Base-by-base conservation (phyloP, 2,329 filamentous ascomycete genomes). In the Orbilia brochopaga region DNA sequence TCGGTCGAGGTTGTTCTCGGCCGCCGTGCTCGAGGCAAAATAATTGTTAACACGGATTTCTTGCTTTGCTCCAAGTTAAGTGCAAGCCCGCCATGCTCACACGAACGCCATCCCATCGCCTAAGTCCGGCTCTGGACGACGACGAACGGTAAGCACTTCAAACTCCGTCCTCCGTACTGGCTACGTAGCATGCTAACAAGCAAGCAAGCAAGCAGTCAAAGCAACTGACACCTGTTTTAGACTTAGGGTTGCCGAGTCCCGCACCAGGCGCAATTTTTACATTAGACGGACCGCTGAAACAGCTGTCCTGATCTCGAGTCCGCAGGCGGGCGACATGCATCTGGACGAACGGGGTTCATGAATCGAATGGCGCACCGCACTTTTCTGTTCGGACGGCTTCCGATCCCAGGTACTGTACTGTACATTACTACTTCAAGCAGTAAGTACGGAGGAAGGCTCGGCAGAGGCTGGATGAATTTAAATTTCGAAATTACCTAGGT, bases 181-280 rank as follows among this genome's bases (percentile, higher is more conserved):
- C 44, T 48, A 6, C 44, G 8, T 48, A 10, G 19, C 44, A 48
- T 2, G 19, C n/a, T n/a, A n/a, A n/a, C n/a, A n/a, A n/a, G n/a
- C n/a, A n/a, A n/a, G n/a, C n/a, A n/a, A n/a, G n/a, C n/a, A n/a
- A n/a, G n/a, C n/a, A n/a, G n/a, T n/a, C n/a, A n/a, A n/a, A n/a
- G n/a, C 37, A 4, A 48, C 44, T 48, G 44, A 48, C 44, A 48
- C 44, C 11, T 32, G 27, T 48, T 48, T 19, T 2, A 21, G 5
- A 48, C 21, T 48, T 48, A 48, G 44, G 44, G 44, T 21, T 48
- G n/a, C 44, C 44, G 44, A 21, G 7, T 48, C 44, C 44, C 44
- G 44, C 44, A 11, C 19, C 44, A 11, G 44, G 44, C 44, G 44
- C 11, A 48, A 48, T 48, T 48, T 21, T 48, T 48, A 19, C 44